These are phyloP conservation scores for Metarhizium humberi DNA, from an alignment of 2,329 filamentous ascomycete genomes.

Conservation along the genomic window DNA sequence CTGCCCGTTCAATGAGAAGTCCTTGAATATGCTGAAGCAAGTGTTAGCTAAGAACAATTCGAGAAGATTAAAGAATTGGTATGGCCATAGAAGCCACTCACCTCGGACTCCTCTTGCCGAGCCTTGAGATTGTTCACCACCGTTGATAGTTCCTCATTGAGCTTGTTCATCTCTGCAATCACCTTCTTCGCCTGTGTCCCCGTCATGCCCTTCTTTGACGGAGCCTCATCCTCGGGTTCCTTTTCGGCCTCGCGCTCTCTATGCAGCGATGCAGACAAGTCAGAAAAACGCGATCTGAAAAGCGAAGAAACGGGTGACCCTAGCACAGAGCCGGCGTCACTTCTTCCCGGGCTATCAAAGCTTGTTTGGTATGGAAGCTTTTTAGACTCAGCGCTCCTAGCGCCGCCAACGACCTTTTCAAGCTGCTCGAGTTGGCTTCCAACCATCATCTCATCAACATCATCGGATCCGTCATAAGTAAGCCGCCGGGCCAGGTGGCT, in stretches of 20 bases:
- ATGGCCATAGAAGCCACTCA: conserved; percentile 17
- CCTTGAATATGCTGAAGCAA: conserved; percentile 48
- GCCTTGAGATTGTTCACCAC: conserved; percentile 42
- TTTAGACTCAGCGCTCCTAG: conserved; percentile 8
- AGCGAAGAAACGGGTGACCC: conserved; percentile 25
- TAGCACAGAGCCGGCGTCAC: conserved; percentile 20
- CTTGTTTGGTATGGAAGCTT: conserved; percentile 12
- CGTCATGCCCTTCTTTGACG: conserved; percentile 21
- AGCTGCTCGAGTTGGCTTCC: conserved; percentile 28
- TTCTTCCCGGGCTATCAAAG: conserved; percentile 17
- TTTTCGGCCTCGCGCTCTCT: conserved; percentile 19
- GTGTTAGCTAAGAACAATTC: background rate
- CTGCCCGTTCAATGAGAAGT: conserved; percentile 47
- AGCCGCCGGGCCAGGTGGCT: conserved; percentile 30
- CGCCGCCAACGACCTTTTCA: conserved; percentile 19
- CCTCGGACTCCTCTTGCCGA: conserved; percentile 51
- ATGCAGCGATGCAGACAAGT: conserved; percentile 26
- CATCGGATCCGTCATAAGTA: conserved; percentile 21
- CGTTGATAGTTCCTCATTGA: conserved; percentile 40
- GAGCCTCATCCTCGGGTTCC: conserved; percentile 16
- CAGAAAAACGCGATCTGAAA: conserved; percentile 29
- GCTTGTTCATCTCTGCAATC: conserved; percentile 25
- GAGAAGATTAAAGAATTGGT: background rate
- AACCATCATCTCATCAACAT: conserved; percentile 25
- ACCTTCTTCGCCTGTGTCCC: conserved; percentile 26